phyloP scores from a whole-genome alignment of 2,329 filamentous ascomycete genomes.

The Dichotomopilus funicola region DNA sequence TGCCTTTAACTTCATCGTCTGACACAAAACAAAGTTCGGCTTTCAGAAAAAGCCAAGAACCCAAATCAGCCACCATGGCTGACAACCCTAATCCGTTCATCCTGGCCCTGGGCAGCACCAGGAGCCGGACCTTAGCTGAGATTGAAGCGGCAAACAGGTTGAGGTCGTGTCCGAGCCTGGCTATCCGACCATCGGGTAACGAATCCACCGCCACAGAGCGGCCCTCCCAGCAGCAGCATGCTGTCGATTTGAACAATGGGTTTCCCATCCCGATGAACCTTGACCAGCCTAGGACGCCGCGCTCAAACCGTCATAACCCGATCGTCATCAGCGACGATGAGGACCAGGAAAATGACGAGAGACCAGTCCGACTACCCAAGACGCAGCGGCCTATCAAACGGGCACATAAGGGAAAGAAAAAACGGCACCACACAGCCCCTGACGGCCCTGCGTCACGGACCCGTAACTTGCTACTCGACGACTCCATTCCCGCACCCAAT shows the following conservation, averaged over 20 bases:
- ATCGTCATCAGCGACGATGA: neutral
- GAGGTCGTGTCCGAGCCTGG: no score
- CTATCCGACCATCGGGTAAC: neutral
- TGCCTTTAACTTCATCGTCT: no score
- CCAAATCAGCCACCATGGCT: conserved; percentile 1
- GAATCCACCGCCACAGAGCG: neutral
- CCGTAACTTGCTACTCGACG: no score
- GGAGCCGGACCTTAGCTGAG: conserved; percentile 2
- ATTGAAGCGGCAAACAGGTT: neutral
- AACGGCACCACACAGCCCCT: no score
- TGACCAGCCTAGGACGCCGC: neutral
- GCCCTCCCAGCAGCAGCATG: neutral
- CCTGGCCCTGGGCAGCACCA: neutral
- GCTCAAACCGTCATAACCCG: neutral
- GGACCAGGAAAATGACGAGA: neutral
- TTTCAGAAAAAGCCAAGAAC: no score
- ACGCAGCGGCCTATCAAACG: no score
- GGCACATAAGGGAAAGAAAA: no score
- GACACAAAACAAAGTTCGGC: no score
- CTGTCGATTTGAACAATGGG: neutral
- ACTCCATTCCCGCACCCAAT: no score
- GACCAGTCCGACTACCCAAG: neutral
- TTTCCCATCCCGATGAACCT: neutral
- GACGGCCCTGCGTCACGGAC: no score
- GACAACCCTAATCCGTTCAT: conserved; percentile 2